Evolutionary conservation across 2,329 filamentous ascomycete genomes (phyloP), one percentile per base, ranked within the genome.

Genomic region (Ophiostoma sp.): DNA sequence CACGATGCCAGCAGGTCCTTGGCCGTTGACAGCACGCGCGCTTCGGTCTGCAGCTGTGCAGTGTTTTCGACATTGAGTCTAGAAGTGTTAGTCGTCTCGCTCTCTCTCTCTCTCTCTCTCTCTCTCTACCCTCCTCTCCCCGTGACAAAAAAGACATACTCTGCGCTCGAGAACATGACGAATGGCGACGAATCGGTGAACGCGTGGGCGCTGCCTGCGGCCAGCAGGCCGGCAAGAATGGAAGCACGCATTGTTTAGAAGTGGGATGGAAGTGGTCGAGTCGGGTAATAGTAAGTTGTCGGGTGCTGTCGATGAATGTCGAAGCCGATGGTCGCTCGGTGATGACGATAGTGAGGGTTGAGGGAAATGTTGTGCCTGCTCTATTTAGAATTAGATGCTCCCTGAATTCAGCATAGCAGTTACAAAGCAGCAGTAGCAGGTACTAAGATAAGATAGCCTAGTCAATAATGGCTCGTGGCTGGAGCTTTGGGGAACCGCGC

Each of bases 151-250:
- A 27, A 27, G 67, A 75, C 89, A 75, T 88, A 97, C 93, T 88
- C 82, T 71, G 89, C 85, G 63, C 89, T 94, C 44, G 94, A 97
- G 77, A 96, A 89, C 73, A 97, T 81, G 76, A 97, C 85, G 78
- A 97, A 95, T 18, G 95, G 94, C 67, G 92, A 93, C 2, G 93
- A 92, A 78, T 97, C 89, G 71, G 86, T 87, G 77, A 97, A 95
- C 40, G 92, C 93, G 71, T 87, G 81, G 62, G 84, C 87, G 38
- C 83, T 82, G 70, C 85, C 83, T 73, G 85, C 83, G 74, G 83
- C 83, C 75, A 86, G 78, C 66, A 85, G 76, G 73, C 82, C 77
- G 70, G 81, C 78, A 75, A 83, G 75, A 75, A 79, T 76, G 68
- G 82, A 83, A 75, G 83, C 75, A 81, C 83, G 85, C 86, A 88